These are phyloP conservation scores for Tetracladium maxilliforme DNA, from an alignment of 2,329 filamentous ascomycete genomes.

Conservation along the genomic window DNA sequence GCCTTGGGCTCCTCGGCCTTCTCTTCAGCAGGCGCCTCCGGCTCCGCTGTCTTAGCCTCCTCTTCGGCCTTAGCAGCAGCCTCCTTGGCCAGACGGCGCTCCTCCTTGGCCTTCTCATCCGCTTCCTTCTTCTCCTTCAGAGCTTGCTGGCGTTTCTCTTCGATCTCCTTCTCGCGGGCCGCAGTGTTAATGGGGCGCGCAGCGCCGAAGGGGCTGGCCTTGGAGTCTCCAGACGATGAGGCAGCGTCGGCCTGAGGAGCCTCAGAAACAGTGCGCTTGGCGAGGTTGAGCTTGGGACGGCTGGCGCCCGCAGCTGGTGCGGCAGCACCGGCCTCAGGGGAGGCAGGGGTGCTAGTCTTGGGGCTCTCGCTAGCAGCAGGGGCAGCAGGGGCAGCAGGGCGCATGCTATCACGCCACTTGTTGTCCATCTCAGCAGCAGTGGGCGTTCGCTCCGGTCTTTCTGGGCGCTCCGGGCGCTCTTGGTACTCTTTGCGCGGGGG, in stretches of 20 bases:
- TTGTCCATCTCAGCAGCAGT: slow-evolving; percentile 88
- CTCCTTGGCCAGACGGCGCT: slow-evolving; percentile 50
- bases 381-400: slow-evolving; percentile 48
- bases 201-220: slow-evolving; percentile 86
- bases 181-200: slow-evolving; percentile 91
- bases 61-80: slow-evolving; percentile 17
- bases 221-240: slow-evolving; percentile 46
- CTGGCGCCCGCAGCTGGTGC: slow-evolving; percentile 39
- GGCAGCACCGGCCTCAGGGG: slow-evolving; percentile 26
- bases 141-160: slow-evolving; percentile 67
- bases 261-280: slow-evolving; percentile 84
- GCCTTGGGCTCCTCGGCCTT: slow-evolving; percentile 32
- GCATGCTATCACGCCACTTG: slow-evolving; percentile 87
- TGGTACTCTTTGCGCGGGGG: slow-evolving; percentile 66
- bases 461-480: slow-evolving; percentile 50
- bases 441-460: slow-evolving; percentile 54
- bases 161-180: slow-evolving; percentile 74
- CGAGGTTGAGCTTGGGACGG: slow-evolving; percentile 74
- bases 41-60: slow-evolving; percentile 18
- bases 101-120: slow-evolving; percentile 71
- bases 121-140: slow-evolving; percentile 74
- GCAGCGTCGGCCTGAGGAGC: slow-evolving; percentile 32
- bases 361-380: slow-evolving; percentile 49
- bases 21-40: slow-evolving; percentile 27
- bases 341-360: slow-evolving; percentile 57